Evolutionary conservation across 306 rosid genomes (phyloP).

Genomic region (Inga laurina): DNA sequence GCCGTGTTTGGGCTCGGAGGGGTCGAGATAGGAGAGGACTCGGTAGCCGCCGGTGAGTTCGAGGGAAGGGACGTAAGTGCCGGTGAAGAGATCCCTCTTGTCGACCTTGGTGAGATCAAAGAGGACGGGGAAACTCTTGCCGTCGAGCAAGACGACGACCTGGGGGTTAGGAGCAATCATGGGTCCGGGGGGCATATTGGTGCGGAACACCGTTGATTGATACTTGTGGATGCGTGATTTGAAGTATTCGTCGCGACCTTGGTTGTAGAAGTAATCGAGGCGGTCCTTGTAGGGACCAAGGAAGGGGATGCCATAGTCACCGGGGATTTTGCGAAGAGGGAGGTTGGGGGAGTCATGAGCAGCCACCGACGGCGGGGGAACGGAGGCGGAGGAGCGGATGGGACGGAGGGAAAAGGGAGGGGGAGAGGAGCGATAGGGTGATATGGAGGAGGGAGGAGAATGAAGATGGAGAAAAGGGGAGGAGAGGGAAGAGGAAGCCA

Average conservation of each 20-base stretch:
- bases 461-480: slow-evolving; percentile 47
- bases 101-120: slow-evolving; percentile 78
- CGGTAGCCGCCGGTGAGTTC: slow-evolving; percentile 93
- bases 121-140: slow-evolving; percentile 74
- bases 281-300: slow-evolving; percentile 75
- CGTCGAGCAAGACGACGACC: slow-evolving; percentile 82
- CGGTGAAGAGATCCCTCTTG: slow-evolving; percentile 77
- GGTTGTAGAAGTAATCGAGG: slow-evolving; percentile 70
- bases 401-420: slow-evolving; percentile 9
- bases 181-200: slow-evolving; percentile 94
- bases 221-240: slow-evolving; percentile 57
- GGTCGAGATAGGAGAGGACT: slow-evolving; percentile 85
- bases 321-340: slow-evolving; percentile 69
- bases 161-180: slow-evolving; percentile 52
- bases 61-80: slow-evolving; percentile 78
- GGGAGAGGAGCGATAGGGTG: background rate
- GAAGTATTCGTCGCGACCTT: slow-evolving; percentile 72
- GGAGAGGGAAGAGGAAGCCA: slow-evolving; percentile 41
- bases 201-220: slow-evolving; percentile 74
- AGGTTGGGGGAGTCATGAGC: slow-evolving; percentile 30
- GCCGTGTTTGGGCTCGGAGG: slow-evolving; percentile 75
- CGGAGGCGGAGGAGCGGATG: slow-evolving; percentile 35
- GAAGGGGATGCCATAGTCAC: slow-evolving; percentile 71
- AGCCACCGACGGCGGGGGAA: slow-evolving; percentile 5
- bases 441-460: slow-evolving; percentile 12